phyloP scores from a whole-genome alignment of 495 filamentous ascomycete species.

The Durotheca rogersii region DNA sequence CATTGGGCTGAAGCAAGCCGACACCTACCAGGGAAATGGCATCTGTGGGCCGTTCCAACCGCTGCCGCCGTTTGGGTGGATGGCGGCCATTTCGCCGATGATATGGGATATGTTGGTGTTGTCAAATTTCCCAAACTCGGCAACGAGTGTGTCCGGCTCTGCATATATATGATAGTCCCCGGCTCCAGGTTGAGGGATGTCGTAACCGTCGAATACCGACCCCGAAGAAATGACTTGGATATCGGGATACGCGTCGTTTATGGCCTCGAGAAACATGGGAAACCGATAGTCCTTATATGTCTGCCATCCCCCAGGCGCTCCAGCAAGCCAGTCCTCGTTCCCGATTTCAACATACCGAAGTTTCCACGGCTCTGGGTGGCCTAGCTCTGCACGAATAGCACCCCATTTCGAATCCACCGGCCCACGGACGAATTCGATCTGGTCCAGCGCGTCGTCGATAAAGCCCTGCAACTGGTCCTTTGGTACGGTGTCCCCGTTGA shows the following conservation, averaged over 20 bases:
- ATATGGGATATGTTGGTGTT: conserved; percentile 41
- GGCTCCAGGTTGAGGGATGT: conserved; percentile 44
- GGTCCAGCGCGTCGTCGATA: conserved; percentile 63
- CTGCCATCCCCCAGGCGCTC: conserved; percentile 34
- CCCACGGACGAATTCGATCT: conserved; percentile 67
- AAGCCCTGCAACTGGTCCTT: conserved; percentile 43
- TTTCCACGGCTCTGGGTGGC: conserved; percentile 58
- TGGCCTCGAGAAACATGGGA: conserved; percentile 55
- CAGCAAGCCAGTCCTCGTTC: conserved; percentile 64
- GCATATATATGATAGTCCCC: conserved; percentile 47
- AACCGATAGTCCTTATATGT: conserved; percentile 60
- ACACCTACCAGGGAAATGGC: conserved; percentile 38
- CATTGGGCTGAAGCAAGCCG: background rate
- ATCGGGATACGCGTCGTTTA: conserved; percentile 59
- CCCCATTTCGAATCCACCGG: conserved; percentile 57
- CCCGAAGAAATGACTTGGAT: conserved; percentile 60
- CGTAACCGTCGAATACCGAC: conserved; percentile 43
- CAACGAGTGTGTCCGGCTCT: conserved; percentile 36
- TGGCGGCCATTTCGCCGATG: conserved; percentile 59
- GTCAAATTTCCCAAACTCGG: conserved; percentile 52
- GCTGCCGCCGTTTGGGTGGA: conserved; percentile 50
- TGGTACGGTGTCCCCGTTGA: conserved; percentile 53
- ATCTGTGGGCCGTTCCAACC: conserved; percentile 45
- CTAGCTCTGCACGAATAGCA: conserved; percentile 55
- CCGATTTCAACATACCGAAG: conserved; percentile 65